Base-by-base conservation (phyloP, 192 early-diverging fungal species). In the Phlyctochytrium arcticum region DNA sequence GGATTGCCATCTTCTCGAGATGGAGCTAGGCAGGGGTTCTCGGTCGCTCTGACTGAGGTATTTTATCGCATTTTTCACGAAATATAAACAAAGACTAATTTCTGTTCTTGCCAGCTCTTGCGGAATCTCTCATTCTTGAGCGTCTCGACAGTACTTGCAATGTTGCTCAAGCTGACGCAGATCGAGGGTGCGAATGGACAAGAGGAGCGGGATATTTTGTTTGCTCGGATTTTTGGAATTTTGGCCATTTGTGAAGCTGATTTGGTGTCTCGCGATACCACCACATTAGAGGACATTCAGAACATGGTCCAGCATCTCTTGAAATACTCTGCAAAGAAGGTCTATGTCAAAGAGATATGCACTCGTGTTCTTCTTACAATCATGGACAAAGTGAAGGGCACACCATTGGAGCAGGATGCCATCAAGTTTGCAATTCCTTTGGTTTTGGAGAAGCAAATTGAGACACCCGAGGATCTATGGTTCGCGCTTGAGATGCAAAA, bases 1-100 rank as follows among this genome's bases (percentile, higher is more conserved):
- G 97, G 97, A 57, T 76, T 99, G 39, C 83, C 91, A 26, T 90
- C 87, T 47, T 83, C 89, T 8, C 83, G 94, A 36, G 85, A 91
- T 48, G 93, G 87, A 19, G 95, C 97, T 12, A 80, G 97, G 44
- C 95, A 97, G 58, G 97, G 97, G 6, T 99, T 95, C 74, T 85
- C 94, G 17, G 77, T 96, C n/a, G 92, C 92, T 7, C 82, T 99
- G 44, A 89, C 92, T 3, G 94, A 98, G 84, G 73, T 89, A 62
- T 59, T 81, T 12, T 19, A 29, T 51, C 36, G 49, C 23, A 27
- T 44, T 32, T n/a, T 39, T 31, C 8, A 5, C 59, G 35, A 44
- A 44, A n/a, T 2, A 0, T n/a, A 44, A 44, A 44, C 12, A 44
- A 44, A n/a, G 39, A 2, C 39, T 2, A 44, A 44, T 19, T 44